Conservation (phyloP, 192 early-diverging fungal genomes). For the Coemansia umbellata region DNA sequence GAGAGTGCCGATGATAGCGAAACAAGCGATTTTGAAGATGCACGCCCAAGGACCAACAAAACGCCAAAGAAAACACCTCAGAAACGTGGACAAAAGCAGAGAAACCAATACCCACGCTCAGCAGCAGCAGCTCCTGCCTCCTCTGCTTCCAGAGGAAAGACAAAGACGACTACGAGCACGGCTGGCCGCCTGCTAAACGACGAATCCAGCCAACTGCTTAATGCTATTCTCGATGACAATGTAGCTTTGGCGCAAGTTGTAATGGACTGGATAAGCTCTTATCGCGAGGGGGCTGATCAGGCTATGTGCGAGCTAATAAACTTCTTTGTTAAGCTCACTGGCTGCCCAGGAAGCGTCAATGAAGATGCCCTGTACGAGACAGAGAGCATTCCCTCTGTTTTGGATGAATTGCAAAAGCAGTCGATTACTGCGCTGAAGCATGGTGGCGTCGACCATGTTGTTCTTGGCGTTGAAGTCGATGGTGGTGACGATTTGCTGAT, state of each 20-base stretch:
- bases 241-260: constrained; percentile 59
- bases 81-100: not conserved
- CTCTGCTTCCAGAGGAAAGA: not conserved
- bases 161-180: not conserved
- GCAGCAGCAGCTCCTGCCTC: not conserved
- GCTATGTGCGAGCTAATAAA: constrained; percentile 72
- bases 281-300: constrained; percentile 47
- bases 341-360: constrained; percentile 52
- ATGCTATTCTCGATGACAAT: constrained; percentile 50
- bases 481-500: constrained; percentile 73
- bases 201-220: constrained; percentile 21
- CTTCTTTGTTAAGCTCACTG: constrained; percentile 59
- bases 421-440: constrained; percentile 25
- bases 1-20: constrained; percentile 19
- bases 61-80: constrained; percentile 15
- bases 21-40: constrained; percentile 25
- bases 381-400: constrained; percentile 42
- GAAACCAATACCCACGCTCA: not conserved
- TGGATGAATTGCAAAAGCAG: constrained; percentile 57
- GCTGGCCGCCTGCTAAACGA: not conserved
- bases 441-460: not conserved
- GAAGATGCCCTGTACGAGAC: constrained; percentile 57
- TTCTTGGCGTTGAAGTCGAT: constrained; percentile 23
- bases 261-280: constrained; percentile 69
- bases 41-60: constrained; percentile 3